These are phyloP conservation scores for Wickerhamiella vanderwaltii DNA, from an alignment of 805 yeast species.

Conservation along the genomic window DNA sequence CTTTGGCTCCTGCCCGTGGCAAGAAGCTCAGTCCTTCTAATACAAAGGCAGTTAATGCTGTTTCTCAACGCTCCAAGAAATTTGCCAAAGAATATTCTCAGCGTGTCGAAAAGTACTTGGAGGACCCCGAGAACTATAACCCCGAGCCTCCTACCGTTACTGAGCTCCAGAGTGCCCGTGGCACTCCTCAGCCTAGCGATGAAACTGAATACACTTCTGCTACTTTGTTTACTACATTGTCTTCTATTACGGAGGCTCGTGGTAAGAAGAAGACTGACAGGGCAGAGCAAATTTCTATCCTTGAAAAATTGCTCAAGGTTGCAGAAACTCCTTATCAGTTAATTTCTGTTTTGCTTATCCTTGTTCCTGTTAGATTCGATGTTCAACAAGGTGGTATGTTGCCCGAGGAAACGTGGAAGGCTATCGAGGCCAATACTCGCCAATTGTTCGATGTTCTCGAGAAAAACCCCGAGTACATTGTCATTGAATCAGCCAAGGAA, in stretches of 20 bases:
- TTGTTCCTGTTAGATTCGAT: slow-evolving; percentile 84
- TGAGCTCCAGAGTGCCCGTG: slow-evolving; percentile 20
- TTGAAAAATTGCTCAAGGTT: slow-evolving; percentile 46
- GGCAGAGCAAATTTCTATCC: slow-evolving; percentile 55
- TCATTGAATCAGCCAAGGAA: slow-evolving; percentile 75
- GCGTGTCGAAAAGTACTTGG: slow-evolving; percentile 47
- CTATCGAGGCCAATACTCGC: slow-evolving; percentile 49
- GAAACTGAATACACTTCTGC: slow-evolving; percentile 27
- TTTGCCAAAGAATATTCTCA: slow-evolving; percentile 55
- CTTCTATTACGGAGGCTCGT: slow-evolving; percentile 70
- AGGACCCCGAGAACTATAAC: slow-evolving; percentile 61
- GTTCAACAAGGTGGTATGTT: slow-evolving; percentile 50
- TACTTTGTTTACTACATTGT: slow-evolving; percentile 58
- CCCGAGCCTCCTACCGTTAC: slow-evolving; percentile 11
- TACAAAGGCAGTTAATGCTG: slow-evolving; percentile 75
- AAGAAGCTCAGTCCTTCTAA: slow-evolving; percentile 72
- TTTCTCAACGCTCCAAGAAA: slow-evolving; percentile 80
- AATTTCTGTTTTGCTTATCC: slow-evolving; percentile 63
- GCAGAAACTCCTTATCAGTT: slow-evolving; percentile 58
- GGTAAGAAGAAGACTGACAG: slow-evolving; percentile 92
- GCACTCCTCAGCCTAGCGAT: slow-evolving; percentile 29
- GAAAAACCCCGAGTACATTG: slow-evolving; percentile 42
- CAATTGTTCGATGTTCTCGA: slow-evolving; percentile 59
- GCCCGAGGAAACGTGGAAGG: slow-evolving; percentile 73
- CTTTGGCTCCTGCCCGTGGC: slow-evolving; percentile 40